Base-by-base conservation (phyloP, 306 rosid species). In the Trifolium repens region DNA sequence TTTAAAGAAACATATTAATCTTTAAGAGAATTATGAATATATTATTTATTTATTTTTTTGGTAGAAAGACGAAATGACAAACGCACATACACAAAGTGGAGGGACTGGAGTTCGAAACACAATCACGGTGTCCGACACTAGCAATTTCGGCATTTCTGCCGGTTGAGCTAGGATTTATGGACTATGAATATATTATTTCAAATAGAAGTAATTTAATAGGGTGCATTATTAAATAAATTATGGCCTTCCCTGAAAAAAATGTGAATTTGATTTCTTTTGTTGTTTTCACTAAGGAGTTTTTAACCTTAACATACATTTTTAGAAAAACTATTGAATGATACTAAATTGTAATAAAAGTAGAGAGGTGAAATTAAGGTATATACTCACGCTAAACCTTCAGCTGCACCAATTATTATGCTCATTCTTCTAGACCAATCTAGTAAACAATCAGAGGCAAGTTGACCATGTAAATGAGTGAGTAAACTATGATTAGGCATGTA, bases 401-500 rank as follows among this genome's bases (percentile, higher is more conserved):
- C 98, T 5, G 98, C 81, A 76, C 98, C 98, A 57, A 91, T 85
- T 52, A 85, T 89, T 50, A 94, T 81, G 59, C 39, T 86, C 69
- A 94, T 74, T 78, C 98, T 86, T 73, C 75, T 82, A 10, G 89
- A 72, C 98, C 97, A 94, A 83, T 90, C 89, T 10, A 91, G 86
- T 6, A 82, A 85, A 80, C 87, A 83, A 59, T 94, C 81, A 0
- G 81, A 37, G 17, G 94, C 88, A 46, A 91, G 89, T 49, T 80
- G 86, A 79, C 93, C 97, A 73, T 91, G 98, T 77, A 94, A 87
- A 82, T 94, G 97, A 47, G 93, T 83, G 63, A 91, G 87, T 47
- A 94, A 82, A 68, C 93, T 91, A 40, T 88, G 98, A 80, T 94
- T 94, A 54, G 96, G 91, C 98, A 91, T 90, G 83, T 83, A 91